Percentiles rank a stretch among this genome's conserved stretches.
These are phyloP conservation scores for Graphiopsis chlorocephala DNA, from an alignment of 2,329 filamentous ascomycete genomes.

Conservation along the genomic window DNA sequence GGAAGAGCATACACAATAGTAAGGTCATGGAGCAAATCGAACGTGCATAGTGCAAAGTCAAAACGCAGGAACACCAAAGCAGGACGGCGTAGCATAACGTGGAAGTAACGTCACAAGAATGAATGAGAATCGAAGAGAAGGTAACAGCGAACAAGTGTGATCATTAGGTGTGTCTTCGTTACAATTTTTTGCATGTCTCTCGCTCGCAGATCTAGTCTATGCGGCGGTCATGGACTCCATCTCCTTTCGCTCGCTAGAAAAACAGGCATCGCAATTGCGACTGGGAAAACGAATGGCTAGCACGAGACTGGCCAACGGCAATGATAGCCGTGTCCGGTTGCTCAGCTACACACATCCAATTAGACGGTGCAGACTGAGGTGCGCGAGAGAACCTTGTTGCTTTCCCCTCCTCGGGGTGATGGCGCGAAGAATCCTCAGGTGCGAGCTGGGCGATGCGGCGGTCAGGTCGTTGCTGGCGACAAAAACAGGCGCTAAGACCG, in stretches of 20 bases:
- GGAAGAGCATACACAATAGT: background rate
- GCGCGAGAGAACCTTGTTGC: background rate
- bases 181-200: background rate
- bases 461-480: background rate
- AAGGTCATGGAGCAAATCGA: background rate
- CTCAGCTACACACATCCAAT: background rate
- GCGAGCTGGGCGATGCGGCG: background rate
- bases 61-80: background rate
- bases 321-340: background rate
- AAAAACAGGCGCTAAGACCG: background rate
- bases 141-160: background rate
- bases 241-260: background rate
- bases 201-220: background rate
- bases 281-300: background rate
- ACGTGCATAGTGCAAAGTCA: background rate
- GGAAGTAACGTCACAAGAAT: background rate
- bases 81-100: background rate
- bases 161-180: background rate
- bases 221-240: background rate
- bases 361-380: background rate
- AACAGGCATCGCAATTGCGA: background rate
- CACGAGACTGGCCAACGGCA: background rate
- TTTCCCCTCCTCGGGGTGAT: background rate
- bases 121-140: background rate
- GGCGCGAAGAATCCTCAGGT: background rate